Conservation (phyloP, 192 early-diverging fungal species). For the Coemansia sp. region DNA sequence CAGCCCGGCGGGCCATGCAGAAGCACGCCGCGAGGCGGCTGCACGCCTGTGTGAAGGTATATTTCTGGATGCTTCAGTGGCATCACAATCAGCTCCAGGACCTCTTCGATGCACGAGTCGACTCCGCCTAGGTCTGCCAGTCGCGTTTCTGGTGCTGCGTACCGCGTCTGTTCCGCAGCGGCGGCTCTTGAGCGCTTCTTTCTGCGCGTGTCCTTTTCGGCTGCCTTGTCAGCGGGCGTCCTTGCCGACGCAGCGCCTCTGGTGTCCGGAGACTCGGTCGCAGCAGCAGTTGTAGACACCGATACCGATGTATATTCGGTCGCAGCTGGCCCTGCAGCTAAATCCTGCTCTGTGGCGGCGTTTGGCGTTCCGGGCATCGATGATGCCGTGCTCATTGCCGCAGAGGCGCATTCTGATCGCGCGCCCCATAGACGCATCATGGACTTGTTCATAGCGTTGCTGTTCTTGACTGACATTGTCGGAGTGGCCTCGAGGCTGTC, state of each 20-base stretch:
- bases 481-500: slow-evolving; percentile 31
- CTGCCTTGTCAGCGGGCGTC: not conserved
- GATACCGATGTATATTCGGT: not conserved
- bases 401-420: slow-evolving; percentile 11
- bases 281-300: not conserved
- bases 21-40: slow-evolving; percentile 90
- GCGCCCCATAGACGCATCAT: slow-evolving; percentile 40
- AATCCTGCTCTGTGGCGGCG: not conserved
- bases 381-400: slow-evolving; percentile 1
- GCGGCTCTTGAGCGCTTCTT: slow-evolving; percentile 13
- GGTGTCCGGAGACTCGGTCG: not conserved
- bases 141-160: slow-evolving; percentile 55
- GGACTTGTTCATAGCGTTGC: slow-evolving; percentile 46
- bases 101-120: slow-evolving; percentile 83
- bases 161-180: slow-evolving; percentile 12
- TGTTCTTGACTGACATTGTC: slow-evolving; percentile 40
- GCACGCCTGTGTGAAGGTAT: slow-evolving; percentile 85
- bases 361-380: not conserved
- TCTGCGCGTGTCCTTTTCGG: slow-evolving; percentile 17
- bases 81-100: slow-evolving; percentile 89
- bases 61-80: slow-evolving; percentile 93
- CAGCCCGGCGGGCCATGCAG: slow-evolving; percentile 96
- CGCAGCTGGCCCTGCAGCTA: not conserved
- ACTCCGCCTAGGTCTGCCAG: slow-evolving; percentile 88
- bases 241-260: not conserved